These are phyloP conservation scores for Hyaloperonospora arabidopsidis DNA, from an alignment of 352 stramenopile genomes.

Conservation along the genomic window DNA sequence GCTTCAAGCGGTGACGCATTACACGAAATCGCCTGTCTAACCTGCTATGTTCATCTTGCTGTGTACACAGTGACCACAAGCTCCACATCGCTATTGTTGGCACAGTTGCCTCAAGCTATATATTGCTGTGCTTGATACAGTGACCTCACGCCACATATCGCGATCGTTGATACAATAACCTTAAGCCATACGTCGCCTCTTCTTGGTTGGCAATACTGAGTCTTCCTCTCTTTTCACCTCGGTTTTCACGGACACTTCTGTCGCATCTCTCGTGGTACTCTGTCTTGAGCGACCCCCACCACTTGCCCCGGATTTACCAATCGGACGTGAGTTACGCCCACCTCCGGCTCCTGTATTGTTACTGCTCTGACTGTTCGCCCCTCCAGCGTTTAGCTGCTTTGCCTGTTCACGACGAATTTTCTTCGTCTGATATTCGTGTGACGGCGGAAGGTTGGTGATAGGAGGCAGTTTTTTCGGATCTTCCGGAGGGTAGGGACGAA, in stretches of 20 bases:
- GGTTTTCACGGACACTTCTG: slow-evolving; percentile 20
- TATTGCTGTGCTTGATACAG: no score
- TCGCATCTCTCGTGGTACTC: slow-evolving; percentile 13
- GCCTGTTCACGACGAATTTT: slow-evolving; percentile 83
- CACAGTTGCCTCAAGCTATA: no score
- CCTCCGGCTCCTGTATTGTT: slow-evolving; percentile 24
- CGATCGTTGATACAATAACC: neutral
- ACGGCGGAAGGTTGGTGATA: slow-evolving; percentile 68
- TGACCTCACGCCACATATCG: no score
- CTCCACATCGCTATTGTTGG: no score
- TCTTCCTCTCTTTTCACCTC: slow-evolving; percentile 32
- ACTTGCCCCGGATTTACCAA: slow-evolving; percentile 13
- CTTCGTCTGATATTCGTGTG: slow-evolving; percentile 86
- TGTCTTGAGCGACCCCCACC: slow-evolving; percentile 20
- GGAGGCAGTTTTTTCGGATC: slow-evolving; percentile 57
- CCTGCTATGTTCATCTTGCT: neutral
- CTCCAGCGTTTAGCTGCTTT: slow-evolving; percentile 51
- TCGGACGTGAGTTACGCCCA: slow-evolving; percentile 17
- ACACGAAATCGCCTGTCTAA: slow-evolving; percentile 5
- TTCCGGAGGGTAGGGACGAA: slow-evolving; percentile 48
- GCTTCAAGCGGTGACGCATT: no score
- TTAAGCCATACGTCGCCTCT: slow-evolving; percentile 55
- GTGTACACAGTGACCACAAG: neutral
- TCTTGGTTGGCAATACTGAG: slow-evolving; percentile 30
- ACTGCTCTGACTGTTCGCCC: slow-evolving; percentile 30